Evolutionary conservation across 2,329 filamentous ascomycete genomes (phyloP), one percentile per base, ranked within the genome.

Genomic region (Aureobasidium musti): DNA sequence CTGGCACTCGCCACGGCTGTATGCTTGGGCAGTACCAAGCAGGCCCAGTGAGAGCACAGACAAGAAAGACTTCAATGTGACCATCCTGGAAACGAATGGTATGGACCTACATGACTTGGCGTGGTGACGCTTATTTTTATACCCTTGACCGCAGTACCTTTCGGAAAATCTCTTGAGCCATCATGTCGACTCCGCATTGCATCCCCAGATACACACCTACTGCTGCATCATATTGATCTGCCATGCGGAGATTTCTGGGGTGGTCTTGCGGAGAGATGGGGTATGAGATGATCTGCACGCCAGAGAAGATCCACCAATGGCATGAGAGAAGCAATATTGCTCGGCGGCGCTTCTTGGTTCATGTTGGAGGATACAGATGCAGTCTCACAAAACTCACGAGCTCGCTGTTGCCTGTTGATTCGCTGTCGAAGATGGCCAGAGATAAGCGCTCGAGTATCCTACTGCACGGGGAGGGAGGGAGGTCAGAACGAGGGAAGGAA

Each of bases 1-100:
- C 70, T 81, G 79, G 65, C 79, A 80, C 33, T 72, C 67, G 54
- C 68, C 52, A 41, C 65, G 35, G 43, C 65, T 69, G 50, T 59
- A 69, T 35, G 66, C 66, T 39, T 65, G 35, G 26, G 61, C 23
- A 39, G 63, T 50, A 13, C 54, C 28, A 1, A 53, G 17, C 10
- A 66, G n/a, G 61, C 52, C 39, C 17, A 68, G 39, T 3, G 52
- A 54, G 21, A 67, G 43, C n/a, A 66, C 41, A 17, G 64, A 63
- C 30, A 56, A 21, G 21, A 64, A 23, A 23, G 50, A 39, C 23
- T 41, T 43, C 4, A 47, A 37, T 5, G 60, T 41, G 23, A 63
- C 60, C 60, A 63, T 63, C 19, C 53, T 43, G 60, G 30, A 28
- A 1, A 28, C 14, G 28, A 47, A 45, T 19, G 41, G 28, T 19